A percentile compares a stretch with the other conserved stretches of the same genome.
Evolutionary conservation across 1,284 basidiomycete species (phyloP).

Genomic region (Boletellus dicymbophilus): DNA sequence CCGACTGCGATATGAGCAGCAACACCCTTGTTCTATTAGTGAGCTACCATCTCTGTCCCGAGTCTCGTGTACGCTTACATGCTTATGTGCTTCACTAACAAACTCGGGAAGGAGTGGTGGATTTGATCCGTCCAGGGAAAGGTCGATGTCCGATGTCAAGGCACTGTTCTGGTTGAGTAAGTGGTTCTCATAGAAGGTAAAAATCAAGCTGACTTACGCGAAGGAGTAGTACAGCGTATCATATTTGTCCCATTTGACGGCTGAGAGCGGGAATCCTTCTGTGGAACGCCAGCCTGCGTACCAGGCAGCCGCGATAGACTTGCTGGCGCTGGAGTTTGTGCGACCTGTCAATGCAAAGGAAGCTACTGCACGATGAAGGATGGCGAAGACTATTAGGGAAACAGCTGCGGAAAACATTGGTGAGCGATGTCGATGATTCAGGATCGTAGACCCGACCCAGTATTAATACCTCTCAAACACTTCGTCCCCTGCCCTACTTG

Average conservation of each 20-base stretch:
- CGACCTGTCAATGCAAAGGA: background rate
- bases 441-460: too few species aligned
- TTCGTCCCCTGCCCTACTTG: too few species aligned
- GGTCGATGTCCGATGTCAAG: slow-evolving; percentile 43
- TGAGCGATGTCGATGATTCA: too few species aligned
- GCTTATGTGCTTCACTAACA: slow-evolving; percentile 46
- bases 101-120: slow-evolving; percentile 48
- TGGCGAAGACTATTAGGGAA: too few species aligned
- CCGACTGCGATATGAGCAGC: slow-evolving; percentile 77
- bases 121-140: slow-evolving; percentile 44
- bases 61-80: slow-evolving; percentile 34
- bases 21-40: slow-evolving; percentile 45
- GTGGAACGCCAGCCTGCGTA: slow-evolving; percentile 46
- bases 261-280: slow-evolving; percentile 40
- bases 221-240: slow-evolving; percentile 52
- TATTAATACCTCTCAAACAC: too few species aligned
- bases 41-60: background rate
- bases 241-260: slow-evolving; percentile 51
- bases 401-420: too few species aligned
- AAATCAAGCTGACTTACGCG: slow-evolving; percentile 12
- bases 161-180: slow-evolving; percentile 30
- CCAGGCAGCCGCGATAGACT: slow-evolving; percentile 25
- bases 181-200: background rate
- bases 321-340: too few species aligned
- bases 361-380: too few species aligned